Base-by-base conservation (phyloP, 768 basidiomycete genomes). In the Pholiota microspora region DNA sequence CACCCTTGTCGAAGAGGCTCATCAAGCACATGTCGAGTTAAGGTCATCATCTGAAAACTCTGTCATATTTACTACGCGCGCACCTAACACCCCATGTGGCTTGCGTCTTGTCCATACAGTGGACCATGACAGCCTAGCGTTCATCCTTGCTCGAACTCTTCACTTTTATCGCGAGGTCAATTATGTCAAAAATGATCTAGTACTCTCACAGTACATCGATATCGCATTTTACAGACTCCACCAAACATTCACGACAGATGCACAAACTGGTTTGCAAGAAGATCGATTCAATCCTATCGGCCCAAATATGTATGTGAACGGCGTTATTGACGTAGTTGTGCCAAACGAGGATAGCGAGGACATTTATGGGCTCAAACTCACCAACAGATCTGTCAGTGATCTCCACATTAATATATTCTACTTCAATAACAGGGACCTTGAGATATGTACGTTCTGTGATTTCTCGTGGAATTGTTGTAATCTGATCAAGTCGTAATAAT, bases 361-460 rank as follows among this genome's bases (percentile, higher is more conserved):
- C 2, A 24, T 42, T 18, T 42, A 42, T 21, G 40, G 40, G 10
- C 16, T 51, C 28, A 51, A 18, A 32, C 10, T 51, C n/a, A 44
- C 15, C 38, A 51, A 51, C 27, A 18, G 16, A 0, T 42, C 24
- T 12, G 28, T 2, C 6, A 29, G 18, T 13, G 10, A 38, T 29
- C 50, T 51, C 28, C 42, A 51, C 29, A 28, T 29, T 8, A 40
- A 25, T 29, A 8, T 51, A 7, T 51, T 51, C 27, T 51, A 44
- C 21, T 51, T 51, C 50, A 40, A 51, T 18, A 23, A 31, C 16
- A 31, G 40, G 24, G 50, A 51, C 21, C 40, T 51, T 15, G 13
- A 10, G 4, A 50, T 50, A 24, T 4, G 49, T 50, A 50, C 24
- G 18, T 40, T 13, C 1, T 34, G 13, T 1, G n/a, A 1, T 25